Evolutionary conservation across 176 grass and related monocot species (phyloP), one percentile per base, ranked within the genome.

Genomic region (Metroxylon sagu): DNA sequence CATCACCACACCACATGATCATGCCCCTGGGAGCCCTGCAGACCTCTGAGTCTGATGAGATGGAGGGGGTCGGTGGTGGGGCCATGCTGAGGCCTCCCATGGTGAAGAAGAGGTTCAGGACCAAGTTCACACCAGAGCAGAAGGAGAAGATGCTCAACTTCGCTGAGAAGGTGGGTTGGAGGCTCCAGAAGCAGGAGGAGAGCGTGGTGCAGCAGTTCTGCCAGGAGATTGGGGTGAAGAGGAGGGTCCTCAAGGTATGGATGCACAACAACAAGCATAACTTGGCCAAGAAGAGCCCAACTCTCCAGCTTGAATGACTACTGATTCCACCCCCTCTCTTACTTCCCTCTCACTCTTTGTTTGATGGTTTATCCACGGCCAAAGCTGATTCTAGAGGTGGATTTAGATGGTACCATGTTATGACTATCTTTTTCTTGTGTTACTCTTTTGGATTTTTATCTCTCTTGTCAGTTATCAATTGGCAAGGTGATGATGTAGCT

Each of bases 201-300:
- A 67, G 64, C 30, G 64, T 67, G 64, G 64, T 67, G 64, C 64
- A 67, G 64, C 64, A 67, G 64, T 53, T 67, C 17, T 67, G 64
- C 64, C 64, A 67, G 50, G 64, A 67, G 50, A 54, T 54, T 53
- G 64, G 64, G 26, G 64, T 67, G 5, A 67, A 67, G 64, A 53
- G 64, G 64, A 67, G 64, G 6, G 64, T 67, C 48, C 64, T 67
- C 64, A 67, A 67, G 64, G 64, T 67, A 0, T 67, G 64, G 64
- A 67, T 67, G 64, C 64, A 67, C 50, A 67, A 67, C 64, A 67
- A 67, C 64, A 67, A 67, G 64, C 64, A 67, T 17, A 54, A 10
- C 26, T 67, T 67, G 25, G 64, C 64, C 4, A 54, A 54, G 16
- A 67, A 67, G 51, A 21, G 1, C 27, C 29, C 64, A 17, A 18